Evolutionary conservation across 2,329 filamentous ascomycete genomes (phyloP).

Genomic region (Penicillium freii): DNA sequence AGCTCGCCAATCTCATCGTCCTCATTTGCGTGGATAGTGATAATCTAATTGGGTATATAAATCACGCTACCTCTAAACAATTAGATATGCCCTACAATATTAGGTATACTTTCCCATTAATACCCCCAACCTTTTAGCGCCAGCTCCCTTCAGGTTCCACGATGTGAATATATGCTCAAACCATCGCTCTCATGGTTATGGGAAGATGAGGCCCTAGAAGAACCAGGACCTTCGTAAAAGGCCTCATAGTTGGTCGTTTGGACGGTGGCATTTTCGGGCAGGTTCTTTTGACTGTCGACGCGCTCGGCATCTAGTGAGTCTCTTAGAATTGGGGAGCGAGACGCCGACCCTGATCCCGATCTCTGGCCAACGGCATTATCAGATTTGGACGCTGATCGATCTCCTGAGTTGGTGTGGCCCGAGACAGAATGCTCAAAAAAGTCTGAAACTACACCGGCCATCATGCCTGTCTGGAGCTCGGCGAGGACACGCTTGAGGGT

Average conservation of each 20-base stretch:
- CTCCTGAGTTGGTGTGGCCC: not conserved
- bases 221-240: not conserved
- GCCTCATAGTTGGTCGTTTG: constrained; percentile 7
- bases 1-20: too few relatives aligned
- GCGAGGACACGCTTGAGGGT: constrained; percentile 10
- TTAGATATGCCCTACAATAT: not conserved
- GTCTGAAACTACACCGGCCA: constrained; percentile 8
- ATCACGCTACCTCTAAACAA: not conserved
- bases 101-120: not conserved
- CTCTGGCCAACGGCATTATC: not conserved
- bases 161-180: not conserved
- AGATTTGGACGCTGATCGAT: not conserved
- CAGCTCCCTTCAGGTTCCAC: not conserved
- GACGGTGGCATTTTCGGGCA: not conserved
- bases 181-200: not conserved
- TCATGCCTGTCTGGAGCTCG: constrained; percentile 16
- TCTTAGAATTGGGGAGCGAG: not conserved
- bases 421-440: constrained; percentile 12
- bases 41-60: not conserved
- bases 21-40: too few relatives aligned
- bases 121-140: not conserved
- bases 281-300: not conserved
- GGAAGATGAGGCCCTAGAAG: not conserved
- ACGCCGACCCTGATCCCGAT: not conserved
- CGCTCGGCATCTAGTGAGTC: not conserved